Conservation (phyloP, 371 early-diverging fungal genomes). For the Circinella minor region DNA sequence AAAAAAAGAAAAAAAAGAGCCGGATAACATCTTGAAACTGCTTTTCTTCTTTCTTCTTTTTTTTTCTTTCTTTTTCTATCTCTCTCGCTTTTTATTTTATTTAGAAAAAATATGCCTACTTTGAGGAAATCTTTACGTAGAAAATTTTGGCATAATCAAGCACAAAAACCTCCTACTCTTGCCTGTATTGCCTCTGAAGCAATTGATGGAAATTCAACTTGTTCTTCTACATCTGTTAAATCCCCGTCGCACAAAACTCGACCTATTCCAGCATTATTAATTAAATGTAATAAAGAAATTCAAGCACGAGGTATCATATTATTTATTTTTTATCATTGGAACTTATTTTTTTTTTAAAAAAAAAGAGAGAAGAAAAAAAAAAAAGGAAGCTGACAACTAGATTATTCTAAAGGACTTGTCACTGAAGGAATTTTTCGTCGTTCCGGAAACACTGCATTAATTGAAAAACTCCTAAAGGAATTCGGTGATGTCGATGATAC, state of each 20-base stretch:
- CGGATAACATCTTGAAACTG: neutral
- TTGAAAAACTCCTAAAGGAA: slow-evolving; percentile 31
- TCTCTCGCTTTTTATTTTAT: neutral
- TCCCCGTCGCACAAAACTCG: slow-evolving; percentile 2
- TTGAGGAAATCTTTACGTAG: slow-evolving; percentile 3
- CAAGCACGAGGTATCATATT: slow-evolving; percentile 2
- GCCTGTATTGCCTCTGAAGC: neutral
- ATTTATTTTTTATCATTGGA: no score
- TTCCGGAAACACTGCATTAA: slow-evolving; percentile 29
- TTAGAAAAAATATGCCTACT: slow-evolving; percentile 7
- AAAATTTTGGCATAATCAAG: slow-evolving; percentile 1
- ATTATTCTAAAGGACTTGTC: slow-evolving; percentile 21
- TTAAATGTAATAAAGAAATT: slow-evolving; percentile 13
- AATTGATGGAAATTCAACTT: neutral
- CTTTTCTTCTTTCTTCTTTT: neutral
- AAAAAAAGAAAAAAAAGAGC: no score
- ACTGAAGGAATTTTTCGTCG: slow-evolving; percentile 40
- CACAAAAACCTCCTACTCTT: slow-evolving; percentile 5
- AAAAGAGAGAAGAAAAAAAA: neutral
- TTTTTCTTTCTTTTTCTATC: neutral
- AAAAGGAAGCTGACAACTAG: neutral
- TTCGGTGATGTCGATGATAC: slow-evolving; percentile 22
- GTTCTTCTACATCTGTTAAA: neutral
- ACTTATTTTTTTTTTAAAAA: neutral
- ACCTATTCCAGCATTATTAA: slow-evolving; percentile 3